These are phyloP conservation scores for Casaregolazyma suthepensis DNA, from an alignment of 1,139 yeast species.

Conservation along the genomic window DNA sequence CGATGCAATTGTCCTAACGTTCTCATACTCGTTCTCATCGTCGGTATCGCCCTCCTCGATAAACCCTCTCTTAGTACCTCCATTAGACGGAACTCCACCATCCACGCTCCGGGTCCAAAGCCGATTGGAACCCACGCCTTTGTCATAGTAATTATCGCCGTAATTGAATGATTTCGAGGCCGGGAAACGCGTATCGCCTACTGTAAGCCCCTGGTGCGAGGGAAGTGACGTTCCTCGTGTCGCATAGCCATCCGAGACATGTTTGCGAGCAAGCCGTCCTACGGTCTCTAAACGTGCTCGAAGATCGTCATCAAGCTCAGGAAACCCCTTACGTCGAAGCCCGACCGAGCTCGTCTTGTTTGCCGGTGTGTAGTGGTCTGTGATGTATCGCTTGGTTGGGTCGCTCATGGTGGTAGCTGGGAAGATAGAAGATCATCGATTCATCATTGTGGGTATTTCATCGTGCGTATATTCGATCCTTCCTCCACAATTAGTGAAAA, in stretches of 20 bases:
- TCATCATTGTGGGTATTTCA: too few species aligned
- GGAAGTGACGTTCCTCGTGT: constrained; percentile 20
- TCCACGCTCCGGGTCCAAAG: neutral
- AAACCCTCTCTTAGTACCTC: constrained; percentile 11
- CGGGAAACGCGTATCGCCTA: constrained; percentile 16
- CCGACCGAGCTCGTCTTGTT: constrained; percentile 5
- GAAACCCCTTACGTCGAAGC: constrained; percentile 15
- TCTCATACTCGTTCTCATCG: constrained; percentile 17
- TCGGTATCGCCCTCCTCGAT: constrained; percentile 22
- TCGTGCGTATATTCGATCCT: neutral
- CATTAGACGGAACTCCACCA: neutral
- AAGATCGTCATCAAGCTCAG: constrained; percentile 21
- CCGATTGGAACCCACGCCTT: constrained; percentile 11
- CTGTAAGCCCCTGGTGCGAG: constrained; percentile 22
- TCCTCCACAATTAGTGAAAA: neutral
- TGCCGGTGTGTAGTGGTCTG: neutral
- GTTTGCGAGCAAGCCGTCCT: constrained; percentile 30
- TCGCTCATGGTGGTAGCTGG: neutral
- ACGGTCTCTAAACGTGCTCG: constrained; percentile 25
- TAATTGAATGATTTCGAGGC: neutral
- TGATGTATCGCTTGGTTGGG: neutral
- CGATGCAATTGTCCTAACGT: neutral
- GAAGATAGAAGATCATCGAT: neutral
- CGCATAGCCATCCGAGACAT: constrained; percentile 30
- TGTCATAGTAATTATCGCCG: constrained; percentile 2